phyloP scores from a whole-genome alignment of 2,329 filamentous ascomycete genomes.

The Chrysosporium queenslandicum region DNA sequence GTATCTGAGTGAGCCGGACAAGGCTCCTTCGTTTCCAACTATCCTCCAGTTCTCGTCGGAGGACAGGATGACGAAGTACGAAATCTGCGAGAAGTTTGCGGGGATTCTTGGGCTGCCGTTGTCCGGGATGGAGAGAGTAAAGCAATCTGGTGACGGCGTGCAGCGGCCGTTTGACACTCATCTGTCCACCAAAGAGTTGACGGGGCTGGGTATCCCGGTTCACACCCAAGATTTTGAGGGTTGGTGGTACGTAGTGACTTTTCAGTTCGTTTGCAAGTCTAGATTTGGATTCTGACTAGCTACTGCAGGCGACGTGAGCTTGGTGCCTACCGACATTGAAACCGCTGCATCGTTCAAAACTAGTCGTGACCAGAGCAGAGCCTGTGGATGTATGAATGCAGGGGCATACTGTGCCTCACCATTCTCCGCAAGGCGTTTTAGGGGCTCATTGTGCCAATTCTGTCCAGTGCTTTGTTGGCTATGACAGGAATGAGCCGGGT shows the following conservation, averaged over 20 bases:
- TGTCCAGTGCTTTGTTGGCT: no score
- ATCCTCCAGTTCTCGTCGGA: slow-evolving; percentile 81
- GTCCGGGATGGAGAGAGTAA: slow-evolving; percentile 53
- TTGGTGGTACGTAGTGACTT: slow-evolving; percentile 58
- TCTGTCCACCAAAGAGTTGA: slow-evolving; percentile 63
- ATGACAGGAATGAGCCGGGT: no score
- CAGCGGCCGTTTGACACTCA: slow-evolving; percentile 83
- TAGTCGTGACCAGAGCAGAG: no score
- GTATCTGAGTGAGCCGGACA: slow-evolving; percentile 46
- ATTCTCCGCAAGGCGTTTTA: no score
- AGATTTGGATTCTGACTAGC: neutral
- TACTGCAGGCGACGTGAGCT: slow-evolving; percentile 13
- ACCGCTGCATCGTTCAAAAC: no score
- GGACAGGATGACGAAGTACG: slow-evolving; percentile 78
- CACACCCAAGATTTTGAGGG: slow-evolving; percentile 62
- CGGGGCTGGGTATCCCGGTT: slow-evolving; percentile 64
- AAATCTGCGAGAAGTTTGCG: slow-evolving; percentile 69
- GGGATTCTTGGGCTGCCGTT: slow-evolving; percentile 68
- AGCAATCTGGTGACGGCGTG: slow-evolving; percentile 57
- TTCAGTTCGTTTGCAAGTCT: neutral
- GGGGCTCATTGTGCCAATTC: no score
- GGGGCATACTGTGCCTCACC: no score
- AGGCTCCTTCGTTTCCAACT: slow-evolving; percentile 48
- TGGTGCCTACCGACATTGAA: slow-evolving; percentile 12
- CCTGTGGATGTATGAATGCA: no score